A percentile compares a stretch with the other conserved stretches of the same genome.
phyloP scores from a whole-genome alignment of 352 stramenopile genomes.

The Phytophthora pini region DNA sequence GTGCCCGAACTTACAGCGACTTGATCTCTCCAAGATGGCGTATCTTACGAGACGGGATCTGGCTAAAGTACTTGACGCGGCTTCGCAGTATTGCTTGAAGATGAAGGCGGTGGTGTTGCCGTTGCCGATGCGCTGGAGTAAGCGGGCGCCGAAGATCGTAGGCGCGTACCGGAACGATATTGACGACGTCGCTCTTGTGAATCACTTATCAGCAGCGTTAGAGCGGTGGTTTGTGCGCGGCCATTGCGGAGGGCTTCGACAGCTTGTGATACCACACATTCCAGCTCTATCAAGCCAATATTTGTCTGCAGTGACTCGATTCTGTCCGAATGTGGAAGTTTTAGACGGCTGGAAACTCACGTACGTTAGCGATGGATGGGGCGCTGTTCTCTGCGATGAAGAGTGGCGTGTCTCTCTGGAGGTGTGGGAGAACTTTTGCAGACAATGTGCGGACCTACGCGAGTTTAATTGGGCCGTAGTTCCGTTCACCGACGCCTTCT shows the following conservation, averaged over 20 bases:
- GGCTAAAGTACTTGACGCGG: conserved; percentile 42
- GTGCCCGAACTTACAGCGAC: conserved; percentile 53
- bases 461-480: conserved; percentile 72
- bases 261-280: conserved; percentile 51
- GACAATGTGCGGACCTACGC: conserved; percentile 40
- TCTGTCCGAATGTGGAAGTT: conserved; percentile 59
- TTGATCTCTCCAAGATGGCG: conserved; percentile 60
- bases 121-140: conserved; percentile 49
- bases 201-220: conserved; percentile 40
- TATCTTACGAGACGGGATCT: conserved; percentile 55
- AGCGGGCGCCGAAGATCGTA: conserved; percentile 32
- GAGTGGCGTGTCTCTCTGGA: conserved; percentile 53
- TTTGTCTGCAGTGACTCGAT: conserved; percentile 44
- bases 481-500: conserved; percentile 57
- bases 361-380: conserved; percentile 57
- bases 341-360: conserved; percentile 67
- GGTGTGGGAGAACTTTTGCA: conserved; percentile 53
- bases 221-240: conserved; percentile 50
- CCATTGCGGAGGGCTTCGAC: conserved; percentile 35
- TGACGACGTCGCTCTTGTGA: conserved; percentile 39
- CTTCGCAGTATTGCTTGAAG: conserved; percentile 49
- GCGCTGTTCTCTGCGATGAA: conserved; percentile 54
- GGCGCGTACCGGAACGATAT: conserved; percentile 28
- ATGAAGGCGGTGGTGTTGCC: conserved; percentile 53
- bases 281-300: conserved; percentile 48